A percentile compares a stretch with the other conserved stretches of the same genome.
Conservation (phyloP, 208 protist species). For the Naegleria lovaniensis region DNA sequence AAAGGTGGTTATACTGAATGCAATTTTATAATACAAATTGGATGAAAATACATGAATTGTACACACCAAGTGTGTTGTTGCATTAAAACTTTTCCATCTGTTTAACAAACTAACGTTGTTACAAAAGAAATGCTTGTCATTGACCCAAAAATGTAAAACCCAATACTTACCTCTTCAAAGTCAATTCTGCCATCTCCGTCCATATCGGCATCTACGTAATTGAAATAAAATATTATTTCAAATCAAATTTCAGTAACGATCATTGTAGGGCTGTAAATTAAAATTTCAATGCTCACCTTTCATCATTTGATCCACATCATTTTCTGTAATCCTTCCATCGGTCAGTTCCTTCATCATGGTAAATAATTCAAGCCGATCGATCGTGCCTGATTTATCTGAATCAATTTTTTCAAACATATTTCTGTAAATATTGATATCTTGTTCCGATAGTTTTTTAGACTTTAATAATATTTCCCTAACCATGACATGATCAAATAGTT, state of each 20-base stretch:
- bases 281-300: not conserved
- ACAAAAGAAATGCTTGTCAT: too few relatives aligned
- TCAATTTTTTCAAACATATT: slow-evolving; percentile 5
- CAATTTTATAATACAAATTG: too few relatives aligned
- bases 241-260: not conserved
- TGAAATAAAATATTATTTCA: not conserved
- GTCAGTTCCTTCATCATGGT: not conserved
- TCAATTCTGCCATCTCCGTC: not conserved
- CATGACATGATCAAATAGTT: too few relatives aligned
- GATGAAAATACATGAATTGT: too few relatives aligned
- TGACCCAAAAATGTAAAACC: too few relatives aligned
- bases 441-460: not conserved
- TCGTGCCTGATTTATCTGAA: not conserved
- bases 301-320: not conserved
- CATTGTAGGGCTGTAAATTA: too few relatives aligned
- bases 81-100: not conserved
- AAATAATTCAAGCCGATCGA: not conserved
- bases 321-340: not conserved
- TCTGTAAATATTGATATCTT: slow-evolving; percentile 13
- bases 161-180: not conserved
- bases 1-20: too few relatives aligned
- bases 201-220: not conserved
- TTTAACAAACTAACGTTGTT: not conserved
- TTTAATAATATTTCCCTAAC: too few relatives aligned
- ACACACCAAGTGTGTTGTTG: too few relatives aligned